These are phyloP conservation scores for Kalmanozyma brasiliensis DNA, from an alignment of 1,284 basidiomycete genomes.

Conservation along the genomic window DNA sequence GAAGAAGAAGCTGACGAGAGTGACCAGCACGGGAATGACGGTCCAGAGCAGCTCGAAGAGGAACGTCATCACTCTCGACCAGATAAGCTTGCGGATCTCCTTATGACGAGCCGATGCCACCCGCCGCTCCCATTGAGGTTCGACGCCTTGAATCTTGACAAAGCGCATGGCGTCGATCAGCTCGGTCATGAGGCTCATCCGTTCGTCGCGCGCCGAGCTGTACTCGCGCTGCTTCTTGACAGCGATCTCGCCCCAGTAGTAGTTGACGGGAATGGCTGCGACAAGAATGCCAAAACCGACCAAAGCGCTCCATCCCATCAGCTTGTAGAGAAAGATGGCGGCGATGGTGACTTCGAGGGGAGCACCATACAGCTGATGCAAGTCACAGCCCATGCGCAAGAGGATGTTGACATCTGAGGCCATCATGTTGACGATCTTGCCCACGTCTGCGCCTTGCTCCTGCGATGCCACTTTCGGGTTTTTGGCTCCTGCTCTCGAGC, in stretches of 20 bases:
- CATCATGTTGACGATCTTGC: slow-evolving; percentile 47
- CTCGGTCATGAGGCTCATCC: slow-evolving; percentile 48
- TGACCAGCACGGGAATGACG: slow-evolving; percentile 40
- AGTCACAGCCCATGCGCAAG: slow-evolving; percentile 4
- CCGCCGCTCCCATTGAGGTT: slow-evolving; percentile 36
- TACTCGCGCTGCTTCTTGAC: slow-evolving; percentile 15
- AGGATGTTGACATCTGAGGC: slow-evolving; percentile 36
- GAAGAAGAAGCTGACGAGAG: slow-evolving; percentile 44
- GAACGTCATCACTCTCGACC: slow-evolving; percentile 10
- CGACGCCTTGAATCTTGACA: slow-evolving; percentile 61
- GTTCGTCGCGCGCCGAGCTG: slow-evolving; percentile 39
- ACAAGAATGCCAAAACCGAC: slow-evolving; percentile 41
- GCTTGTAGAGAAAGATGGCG: slow-evolving; percentile 46
- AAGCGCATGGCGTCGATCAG: slow-evolving; percentile 49
- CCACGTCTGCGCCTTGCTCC: too few species aligned
- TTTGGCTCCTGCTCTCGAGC: too few species aligned
- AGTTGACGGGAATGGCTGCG: slow-evolving; percentile 41
- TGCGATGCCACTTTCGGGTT: too few species aligned
- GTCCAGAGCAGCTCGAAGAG: slow-evolving; percentile 21
- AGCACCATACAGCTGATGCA: slow-evolving; percentile 37
- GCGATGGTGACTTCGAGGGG: slow-evolving; percentile 49
- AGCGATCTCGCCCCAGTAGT: slow-evolving; percentile 24
- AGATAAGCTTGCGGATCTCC: slow-evolving; percentile 29
- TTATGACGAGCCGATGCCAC: slow-evolving; percentile 22
- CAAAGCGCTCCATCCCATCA: slow-evolving; percentile 54